phyloP scores from a whole-genome alignment of 1,284 basidiomycete genomes.

The Macrocybe sp. region DNA sequence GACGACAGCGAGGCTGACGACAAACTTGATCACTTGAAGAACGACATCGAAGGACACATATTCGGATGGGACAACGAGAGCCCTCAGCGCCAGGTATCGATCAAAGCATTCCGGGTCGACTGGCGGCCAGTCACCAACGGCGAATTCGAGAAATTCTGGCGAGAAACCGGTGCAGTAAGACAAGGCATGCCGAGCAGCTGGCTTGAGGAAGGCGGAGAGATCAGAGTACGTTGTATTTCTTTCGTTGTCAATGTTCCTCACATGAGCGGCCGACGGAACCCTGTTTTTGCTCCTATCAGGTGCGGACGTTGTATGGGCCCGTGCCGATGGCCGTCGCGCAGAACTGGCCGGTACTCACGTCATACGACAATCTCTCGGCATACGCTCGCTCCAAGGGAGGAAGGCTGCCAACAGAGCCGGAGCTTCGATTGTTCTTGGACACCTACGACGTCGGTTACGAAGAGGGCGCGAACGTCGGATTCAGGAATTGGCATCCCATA shows the following conservation, averaged over 20 bases:
- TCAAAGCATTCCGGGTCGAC: constrained; percentile 60
- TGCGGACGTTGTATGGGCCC: constrained; percentile 80
- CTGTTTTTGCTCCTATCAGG: constrained; percentile 23
- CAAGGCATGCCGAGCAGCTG: constrained; percentile 55
- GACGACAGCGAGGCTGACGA: constrained; percentile 81
- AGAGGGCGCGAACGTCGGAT: constrained; percentile 72
- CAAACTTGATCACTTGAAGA: constrained; percentile 23
- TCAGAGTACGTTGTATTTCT: constrained; percentile 37
- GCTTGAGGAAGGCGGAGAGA: constrained; percentile 41
- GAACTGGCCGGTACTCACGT: constrained; percentile 84
- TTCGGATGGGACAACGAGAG: constrained; percentile 96
- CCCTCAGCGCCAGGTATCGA: constrained; percentile 51
- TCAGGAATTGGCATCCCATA: constrained; percentile 87
- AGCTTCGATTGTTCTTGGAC: constrained; percentile 77
- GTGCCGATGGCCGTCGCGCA: constrained; percentile 66
- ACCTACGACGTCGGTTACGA: constrained; percentile 54
- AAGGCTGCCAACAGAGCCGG: constrained; percentile 80
- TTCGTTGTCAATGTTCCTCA: neutral
- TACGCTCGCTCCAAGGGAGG: constrained; percentile 79
- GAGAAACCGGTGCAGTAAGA: constrained; percentile 22
- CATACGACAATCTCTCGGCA: constrained; percentile 69
- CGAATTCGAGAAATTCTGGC: constrained; percentile 57
- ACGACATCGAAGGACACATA: constrained; percentile 45
- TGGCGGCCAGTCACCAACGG: constrained; percentile 78
- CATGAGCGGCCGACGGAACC: neutral